Percentiles rank a stretch among this genome's conserved stretches.
These are phyloP conservation scores for Pyrenochaeta sp. DNA, from an alignment of 2,329 filamentous ascomycete species.

Conservation along the genomic window DNA sequence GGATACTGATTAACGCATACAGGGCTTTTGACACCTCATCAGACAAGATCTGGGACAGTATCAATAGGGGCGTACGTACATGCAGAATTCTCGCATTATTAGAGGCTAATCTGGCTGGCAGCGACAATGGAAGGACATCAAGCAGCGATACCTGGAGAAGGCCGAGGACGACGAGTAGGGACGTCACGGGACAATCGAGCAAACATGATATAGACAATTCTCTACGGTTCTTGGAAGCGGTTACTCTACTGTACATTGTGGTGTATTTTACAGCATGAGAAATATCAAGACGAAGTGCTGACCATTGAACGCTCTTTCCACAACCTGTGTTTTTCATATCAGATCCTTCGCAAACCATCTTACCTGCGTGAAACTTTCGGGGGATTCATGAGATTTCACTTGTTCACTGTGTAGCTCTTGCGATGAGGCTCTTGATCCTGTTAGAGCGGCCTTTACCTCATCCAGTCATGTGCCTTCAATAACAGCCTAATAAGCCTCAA, in stretches of 20 bases:
- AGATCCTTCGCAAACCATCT: neutral
- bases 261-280: conserved; percentile 47
- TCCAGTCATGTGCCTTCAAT: neutral
- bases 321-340: neutral
- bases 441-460: neutral
- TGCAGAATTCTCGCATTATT: neutral
- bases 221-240: conserved; percentile 24
- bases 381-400: neutral
- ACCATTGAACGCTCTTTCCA: neutral
- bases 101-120: conserved; percentile 53
- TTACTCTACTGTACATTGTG: conserved; percentile 46
- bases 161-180: conserved; percentile 67
- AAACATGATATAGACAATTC: conserved; percentile 28
- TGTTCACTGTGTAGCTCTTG: neutral
- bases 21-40: conserved; percentile 85
- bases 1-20: conserved; percentile 35
- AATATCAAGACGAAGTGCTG: conserved; percentile 31
- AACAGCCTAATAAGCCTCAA: neutral
- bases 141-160: conserved; percentile 80
- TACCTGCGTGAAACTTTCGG: neutral
- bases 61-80: conserved; percentile 81
- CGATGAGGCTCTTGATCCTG: neutral
- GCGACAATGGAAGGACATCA: conserved; percentile 99
- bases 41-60: conserved; percentile 86
- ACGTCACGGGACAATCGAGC: conserved; percentile 12